A percentile compares a stretch with the other conserved stretches of the same genome.
These are phyloP conservation scores for Aspergillus ustus DNA, from an alignment of 2,329 filamentous ascomycete species.

Conservation along the genomic window DNA sequence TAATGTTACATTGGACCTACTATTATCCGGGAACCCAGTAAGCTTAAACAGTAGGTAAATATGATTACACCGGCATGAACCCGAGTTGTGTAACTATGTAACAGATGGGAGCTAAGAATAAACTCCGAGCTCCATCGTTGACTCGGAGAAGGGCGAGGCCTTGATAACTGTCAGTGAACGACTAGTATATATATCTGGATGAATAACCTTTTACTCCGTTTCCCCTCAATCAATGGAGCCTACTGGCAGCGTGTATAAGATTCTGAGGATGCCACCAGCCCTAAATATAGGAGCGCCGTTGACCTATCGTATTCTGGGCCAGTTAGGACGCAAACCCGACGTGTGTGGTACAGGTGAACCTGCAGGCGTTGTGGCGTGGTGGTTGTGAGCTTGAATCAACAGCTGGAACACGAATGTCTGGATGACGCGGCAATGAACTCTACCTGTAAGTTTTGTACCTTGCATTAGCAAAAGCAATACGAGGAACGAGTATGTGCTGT, in stretches of 20 bases:
- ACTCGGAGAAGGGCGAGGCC: neutral
- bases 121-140: neutral
- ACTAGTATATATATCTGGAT: neutral
- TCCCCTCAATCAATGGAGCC: neutral
- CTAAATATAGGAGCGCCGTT: neutral
- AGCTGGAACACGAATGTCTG: neutral
- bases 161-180: too few relatives aligned
- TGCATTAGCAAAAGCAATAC: neutral
- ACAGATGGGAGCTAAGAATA: neutral
- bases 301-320: neutral
- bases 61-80: neutral
- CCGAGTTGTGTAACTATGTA: constrained; percentile 4
- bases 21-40: neutral
- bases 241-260: neutral
- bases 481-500: neutral
- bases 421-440: neutral
- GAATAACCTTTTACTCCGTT: neutral
- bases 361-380: neutral
- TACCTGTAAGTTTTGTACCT: neutral
- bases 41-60: constrained; percentile 3
- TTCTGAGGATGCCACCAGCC: too few relatives aligned
- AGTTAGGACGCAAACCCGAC: neutral
- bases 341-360: neutral
- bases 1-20: neutral
- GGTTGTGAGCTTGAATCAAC: neutral